Evolutionary conservation across 352 stramenopile species (phyloP).

Genomic region (Phytophthora pseudosyringae): DNA sequence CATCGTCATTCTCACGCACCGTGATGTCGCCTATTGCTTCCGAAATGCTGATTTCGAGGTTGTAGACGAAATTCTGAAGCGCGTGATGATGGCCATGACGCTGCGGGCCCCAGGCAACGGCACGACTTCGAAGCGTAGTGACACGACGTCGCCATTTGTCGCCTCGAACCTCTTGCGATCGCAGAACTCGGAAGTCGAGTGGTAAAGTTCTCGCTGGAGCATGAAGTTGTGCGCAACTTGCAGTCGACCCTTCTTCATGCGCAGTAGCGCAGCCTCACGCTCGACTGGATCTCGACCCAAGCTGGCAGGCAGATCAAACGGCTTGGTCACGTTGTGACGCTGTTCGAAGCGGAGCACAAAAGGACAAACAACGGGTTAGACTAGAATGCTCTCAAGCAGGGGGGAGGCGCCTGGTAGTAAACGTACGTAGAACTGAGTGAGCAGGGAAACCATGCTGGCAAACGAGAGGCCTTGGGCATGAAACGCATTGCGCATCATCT

Average conservation of each 20-base stretch:
- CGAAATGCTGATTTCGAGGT: constrained; percentile 54
- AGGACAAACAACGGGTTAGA: neutral
- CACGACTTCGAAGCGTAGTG: constrained; percentile 42
- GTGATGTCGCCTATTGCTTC: constrained; percentile 48
- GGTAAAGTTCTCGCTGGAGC: constrained; percentile 21
- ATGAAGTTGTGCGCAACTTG: constrained; percentile 31
- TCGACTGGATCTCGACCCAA: constrained; percentile 17
- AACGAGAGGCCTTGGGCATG: constrained; percentile 23
- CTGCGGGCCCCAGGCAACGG: constrained; percentile 34
- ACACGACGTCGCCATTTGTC: constrained; percentile 36
- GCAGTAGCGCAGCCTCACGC: constrained; percentile 12
- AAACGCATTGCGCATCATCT: constrained; percentile 13
- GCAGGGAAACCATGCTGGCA: constrained; percentile 23
- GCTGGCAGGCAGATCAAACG: constrained; percentile 22
- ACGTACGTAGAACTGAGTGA: constrained; percentile 34
- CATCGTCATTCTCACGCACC: constrained; percentile 55
- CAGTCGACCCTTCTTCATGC: constrained; percentile 32
- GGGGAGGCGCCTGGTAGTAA: neutral
- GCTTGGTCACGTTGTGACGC: constrained; percentile 15
- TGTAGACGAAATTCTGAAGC: constrained; percentile 46
- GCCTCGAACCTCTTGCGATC: constrained; percentile 46
- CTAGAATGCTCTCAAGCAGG: neutral
- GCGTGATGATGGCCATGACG: constrained; percentile 41
- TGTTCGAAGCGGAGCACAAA: neutral
- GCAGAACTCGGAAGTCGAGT: constrained; percentile 26